These are phyloP conservation scores for Stenogyne calaminthoides DNA, from an alignment of 305 asterid genomes.

Conservation along the genomic window DNA sequence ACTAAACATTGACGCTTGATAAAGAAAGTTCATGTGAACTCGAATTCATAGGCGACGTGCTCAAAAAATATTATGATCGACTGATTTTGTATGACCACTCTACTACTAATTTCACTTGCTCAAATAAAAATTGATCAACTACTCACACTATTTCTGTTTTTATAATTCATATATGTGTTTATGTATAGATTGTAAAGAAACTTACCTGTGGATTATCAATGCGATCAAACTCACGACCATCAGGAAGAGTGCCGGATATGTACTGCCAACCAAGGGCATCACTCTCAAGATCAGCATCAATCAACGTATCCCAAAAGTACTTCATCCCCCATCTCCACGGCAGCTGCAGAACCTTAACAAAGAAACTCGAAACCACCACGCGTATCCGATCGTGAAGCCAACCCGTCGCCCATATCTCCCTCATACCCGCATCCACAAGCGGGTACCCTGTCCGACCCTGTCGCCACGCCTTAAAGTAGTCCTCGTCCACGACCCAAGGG, in stretches of 20 bases:
- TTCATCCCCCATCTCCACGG: conserved; percentile 99
- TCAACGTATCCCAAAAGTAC: conserved; percentile 93
- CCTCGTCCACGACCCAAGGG: conserved; percentile 92
- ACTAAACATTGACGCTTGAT: too few relatives aligned
- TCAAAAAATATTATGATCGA: too few relatives aligned
- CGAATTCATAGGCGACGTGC: too few relatives aligned
- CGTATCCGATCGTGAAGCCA: conserved; percentile 96
- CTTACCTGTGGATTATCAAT: conserved; percentile 91
- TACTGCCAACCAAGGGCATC: conserved; percentile 99
- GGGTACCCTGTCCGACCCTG: conserved; percentile 98
- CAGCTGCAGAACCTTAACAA: conserved; percentile 90
- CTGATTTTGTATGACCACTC: too few relatives aligned
- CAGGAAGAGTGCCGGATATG: conserved; percentile 86
- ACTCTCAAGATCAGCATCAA: conserved; percentile 95
- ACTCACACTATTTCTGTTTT: too few relatives aligned
- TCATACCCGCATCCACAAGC: conserved; percentile 96
- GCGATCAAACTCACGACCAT: conserved; percentile 83
- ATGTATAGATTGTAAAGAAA: too few relatives aligned
- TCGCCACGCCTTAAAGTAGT: conserved; percentile 89
- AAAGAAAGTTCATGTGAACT: too few relatives aligned
- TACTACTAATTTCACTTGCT: too few relatives aligned
- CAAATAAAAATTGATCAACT: too few relatives aligned
- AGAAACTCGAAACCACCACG: conserved; percentile 91
- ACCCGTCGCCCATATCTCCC: conserved; percentile 97
- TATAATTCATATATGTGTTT: too few relatives aligned